phyloP scores from a whole-genome alignment of 306 rosid genomes.

The Biancaea sappan region DNA sequence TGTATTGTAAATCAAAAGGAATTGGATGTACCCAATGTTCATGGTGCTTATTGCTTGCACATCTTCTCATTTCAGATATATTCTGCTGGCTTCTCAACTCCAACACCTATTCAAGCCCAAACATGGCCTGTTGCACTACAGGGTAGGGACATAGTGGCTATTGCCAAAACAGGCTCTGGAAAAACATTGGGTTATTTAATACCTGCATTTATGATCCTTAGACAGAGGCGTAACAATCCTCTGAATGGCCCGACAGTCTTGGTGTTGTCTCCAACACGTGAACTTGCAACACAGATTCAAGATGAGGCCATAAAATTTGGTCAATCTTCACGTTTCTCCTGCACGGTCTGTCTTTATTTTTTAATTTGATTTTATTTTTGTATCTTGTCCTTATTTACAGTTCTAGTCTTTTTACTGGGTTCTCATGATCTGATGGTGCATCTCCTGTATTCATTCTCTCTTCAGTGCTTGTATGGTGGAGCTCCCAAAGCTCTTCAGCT shows the following conservation, averaged over 20 bases:
- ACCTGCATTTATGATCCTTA: slow-evolving; percentile 89
- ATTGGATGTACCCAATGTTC: slow-evolving; percentile 30
- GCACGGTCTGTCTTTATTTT: slow-evolving; percentile 71
- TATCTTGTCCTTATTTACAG: neutral
- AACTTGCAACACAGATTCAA: slow-evolving; percentile 98
- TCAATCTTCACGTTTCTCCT: slow-evolving; percentile 79
- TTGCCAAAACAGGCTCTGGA: slow-evolving; percentile 98
- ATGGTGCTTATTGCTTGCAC: slow-evolving; percentile 40
- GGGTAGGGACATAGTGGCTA: slow-evolving; percentile 95
- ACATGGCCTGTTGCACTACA: slow-evolving; percentile 99
- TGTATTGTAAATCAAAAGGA: slow-evolving; percentile 28
- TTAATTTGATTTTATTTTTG: neutral
- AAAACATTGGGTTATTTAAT: slow-evolving; percentile 94
- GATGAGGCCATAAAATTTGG: slow-evolving; percentile 91
- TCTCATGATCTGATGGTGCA: slow-evolving; percentile 15
- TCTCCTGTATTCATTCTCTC: slow-evolving; percentile 40
- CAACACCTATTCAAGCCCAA: slow-evolving; percentile 99
- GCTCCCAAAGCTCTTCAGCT: slow-evolving; percentile 90
- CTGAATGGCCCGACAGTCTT: slow-evolving; percentile 90
- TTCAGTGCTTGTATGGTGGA: slow-evolving; percentile 98
- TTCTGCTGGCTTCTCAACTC: slow-evolving; percentile 89
- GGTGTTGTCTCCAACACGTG: slow-evolving; percentile 98
- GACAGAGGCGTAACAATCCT: slow-evolving; percentile 77
- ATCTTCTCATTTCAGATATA: slow-evolving; percentile 68
- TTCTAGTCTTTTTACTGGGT: slow-evolving; percentile 10